These are phyloP conservation scores for Medicago ruthenica DNA, from an alignment of 306 rosid species.

Conservation along the genomic window DNA sequence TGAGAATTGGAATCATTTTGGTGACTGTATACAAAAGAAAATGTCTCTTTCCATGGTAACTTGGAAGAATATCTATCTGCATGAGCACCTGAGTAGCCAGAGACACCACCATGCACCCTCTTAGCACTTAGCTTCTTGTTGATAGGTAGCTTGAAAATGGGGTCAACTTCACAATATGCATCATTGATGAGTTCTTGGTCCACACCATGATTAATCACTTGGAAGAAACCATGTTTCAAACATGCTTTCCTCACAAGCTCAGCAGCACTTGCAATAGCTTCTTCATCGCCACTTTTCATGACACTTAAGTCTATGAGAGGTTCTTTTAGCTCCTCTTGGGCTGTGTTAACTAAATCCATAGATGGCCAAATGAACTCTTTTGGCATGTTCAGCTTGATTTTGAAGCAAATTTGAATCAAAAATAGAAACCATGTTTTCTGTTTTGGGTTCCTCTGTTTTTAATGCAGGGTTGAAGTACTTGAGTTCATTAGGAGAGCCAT, in stretches of 20 bases:
- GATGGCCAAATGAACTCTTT: constrained; percentile 64
- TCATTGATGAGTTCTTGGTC: constrained; percentile 53
- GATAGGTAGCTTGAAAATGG: constrained; percentile 59
- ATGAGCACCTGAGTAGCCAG: constrained; percentile 76
- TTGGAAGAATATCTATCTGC: constrained; percentile 66
- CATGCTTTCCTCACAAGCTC: constrained; percentile 61
- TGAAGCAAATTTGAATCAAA: constrained; percentile 48
- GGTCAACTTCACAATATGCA: constrained; percentile 55
- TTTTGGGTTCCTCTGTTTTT: constrained; percentile 18
- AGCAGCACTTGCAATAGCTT: constrained; percentile 48
- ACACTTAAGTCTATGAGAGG: constrained; percentile 61
- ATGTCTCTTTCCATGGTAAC: constrained; percentile 81
- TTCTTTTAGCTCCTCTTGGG: constrained; percentile 60
- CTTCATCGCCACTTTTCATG: constrained; percentile 45
- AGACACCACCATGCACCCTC: constrained; percentile 51
- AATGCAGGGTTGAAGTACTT: constrained; percentile 38
- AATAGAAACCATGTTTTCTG: constrained; percentile 36
- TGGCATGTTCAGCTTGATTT: constrained; percentile 54
- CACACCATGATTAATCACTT: constrained; percentile 72
- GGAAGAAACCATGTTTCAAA: constrained; percentile 68
- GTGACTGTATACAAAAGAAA: constrained; percentile 51
- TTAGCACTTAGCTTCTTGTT: constrained; percentile 48
- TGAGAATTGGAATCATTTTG: constrained; percentile 33
- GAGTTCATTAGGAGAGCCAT: constrained; percentile 42
- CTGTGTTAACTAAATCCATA: constrained; percentile 40